These are phyloP conservation scores for Stemphylium lycopersici DNA, from an alignment of 2,329 filamentous ascomycete genomes.

Conservation along the genomic window DNA sequence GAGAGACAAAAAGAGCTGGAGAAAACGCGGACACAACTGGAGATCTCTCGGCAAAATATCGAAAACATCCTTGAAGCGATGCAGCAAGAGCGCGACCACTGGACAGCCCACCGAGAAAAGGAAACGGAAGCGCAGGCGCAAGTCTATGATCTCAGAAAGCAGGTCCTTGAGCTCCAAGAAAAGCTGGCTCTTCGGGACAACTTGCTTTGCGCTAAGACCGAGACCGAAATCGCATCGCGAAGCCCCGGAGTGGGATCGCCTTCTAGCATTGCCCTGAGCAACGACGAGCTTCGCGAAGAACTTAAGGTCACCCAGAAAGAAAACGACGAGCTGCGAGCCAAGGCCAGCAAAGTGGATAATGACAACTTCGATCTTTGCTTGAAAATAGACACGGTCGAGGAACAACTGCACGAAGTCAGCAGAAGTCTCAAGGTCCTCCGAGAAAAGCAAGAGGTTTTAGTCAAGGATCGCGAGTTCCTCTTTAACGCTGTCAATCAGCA, in stretches of 20 bases:
- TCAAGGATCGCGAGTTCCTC: not conserved
- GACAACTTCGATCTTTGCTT: not conserved
- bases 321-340: not conserved
- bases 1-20: not conserved
- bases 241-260: not conserved
- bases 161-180: not conserved
- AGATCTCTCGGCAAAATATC: not conserved
- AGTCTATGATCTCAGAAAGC: not conserved
- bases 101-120: not conserved
- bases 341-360: not conserved
- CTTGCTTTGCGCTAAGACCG: not conserved
- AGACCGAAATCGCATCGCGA: not conserved
- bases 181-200: not conserved
- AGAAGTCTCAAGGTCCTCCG: not conserved
- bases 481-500: not conserved
- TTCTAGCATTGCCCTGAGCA: not conserved
- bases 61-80: not conserved
- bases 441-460: not conserved
- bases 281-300: not conserved
- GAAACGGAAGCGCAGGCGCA: not conserved
- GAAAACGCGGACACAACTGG: not conserved
- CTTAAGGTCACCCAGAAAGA: not conserved
- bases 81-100: not conserved
- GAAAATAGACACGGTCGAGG: not conserved
- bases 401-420: not conserved